Conservation (phyloP, 2,329 filamentous ascomycete species). For the Blastomyces silverae region DNA sequence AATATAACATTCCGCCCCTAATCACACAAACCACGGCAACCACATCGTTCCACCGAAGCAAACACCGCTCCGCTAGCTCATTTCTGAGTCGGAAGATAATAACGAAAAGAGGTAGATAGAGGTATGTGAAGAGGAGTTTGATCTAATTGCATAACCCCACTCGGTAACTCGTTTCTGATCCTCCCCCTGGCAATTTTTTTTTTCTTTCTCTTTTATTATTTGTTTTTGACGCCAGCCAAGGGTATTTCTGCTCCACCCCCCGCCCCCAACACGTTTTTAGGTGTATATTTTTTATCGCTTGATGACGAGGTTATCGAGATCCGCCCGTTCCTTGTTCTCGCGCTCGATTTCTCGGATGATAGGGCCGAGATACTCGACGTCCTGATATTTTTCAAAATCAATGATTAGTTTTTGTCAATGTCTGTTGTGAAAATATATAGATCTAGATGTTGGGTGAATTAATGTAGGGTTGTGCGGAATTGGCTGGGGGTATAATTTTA, state of each 20-base stretch:
- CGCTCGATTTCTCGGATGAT: constrained; percentile 64
- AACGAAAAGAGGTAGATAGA: not conserved
- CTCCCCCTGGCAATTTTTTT: no score
- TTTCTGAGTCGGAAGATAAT: not conserved
- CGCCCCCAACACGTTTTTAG: no score
- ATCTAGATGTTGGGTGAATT: constrained; percentile 18
- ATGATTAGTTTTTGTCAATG: constrained; percentile 11
- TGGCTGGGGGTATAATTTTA: not conserved
- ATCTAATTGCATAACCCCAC: not conserved
- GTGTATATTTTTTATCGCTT: constrained; percentile 27
- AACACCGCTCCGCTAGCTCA: not conserved
- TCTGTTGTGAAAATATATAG: not conserved
- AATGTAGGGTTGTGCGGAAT: not conserved
- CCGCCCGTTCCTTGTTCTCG: constrained; percentile 59
- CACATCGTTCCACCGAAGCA: not conserved
- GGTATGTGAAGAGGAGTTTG: not conserved
- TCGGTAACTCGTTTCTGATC: not conserved
- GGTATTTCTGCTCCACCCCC: not conserved
- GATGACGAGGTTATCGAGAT: constrained; percentile 61
- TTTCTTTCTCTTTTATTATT: not conserved
- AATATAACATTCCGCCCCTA: not conserved
- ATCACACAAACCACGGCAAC: not conserved
- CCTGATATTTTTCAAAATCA: constrained; percentile 42
- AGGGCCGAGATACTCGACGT: constrained; percentile 58
- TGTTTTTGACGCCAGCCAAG: not conserved